These are phyloP conservation scores for Fragaria nilgerrensis DNA, from an alignment of 306 rosid species.

Conservation along the genomic window DNA sequence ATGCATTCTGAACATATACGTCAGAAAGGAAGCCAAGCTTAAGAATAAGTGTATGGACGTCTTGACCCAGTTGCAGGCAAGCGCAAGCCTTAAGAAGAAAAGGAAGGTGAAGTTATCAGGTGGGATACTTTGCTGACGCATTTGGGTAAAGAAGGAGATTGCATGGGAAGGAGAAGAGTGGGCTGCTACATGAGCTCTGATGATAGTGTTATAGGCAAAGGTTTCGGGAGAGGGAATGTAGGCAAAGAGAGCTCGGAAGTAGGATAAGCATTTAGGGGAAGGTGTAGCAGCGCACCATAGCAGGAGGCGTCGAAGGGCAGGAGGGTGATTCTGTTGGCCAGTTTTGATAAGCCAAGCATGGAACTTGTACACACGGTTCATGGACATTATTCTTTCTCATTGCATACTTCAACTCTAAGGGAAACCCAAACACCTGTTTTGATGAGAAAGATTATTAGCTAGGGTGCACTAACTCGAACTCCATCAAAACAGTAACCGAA, in stretches of 20 bases:
- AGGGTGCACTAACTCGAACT: not conserved
- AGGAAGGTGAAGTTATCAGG: constrained; percentile 15
- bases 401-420: not conserved
- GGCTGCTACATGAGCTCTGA: constrained; percentile 7
- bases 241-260: not conserved
- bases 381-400: constrained; percentile 5
- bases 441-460: not conserved
- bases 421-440: not conserved
- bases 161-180: not conserved
- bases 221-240: constrained; percentile 6
- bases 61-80: constrained; percentile 8
- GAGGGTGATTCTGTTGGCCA: constrained; percentile 7
- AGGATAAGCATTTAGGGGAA: not conserved
- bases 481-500: not conserved
- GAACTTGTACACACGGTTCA: not conserved
- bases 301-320: not conserved
- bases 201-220: constrained; percentile 10
- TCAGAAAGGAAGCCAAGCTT: not conserved
- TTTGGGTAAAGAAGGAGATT: not conserved
- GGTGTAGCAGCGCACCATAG: not conserved
- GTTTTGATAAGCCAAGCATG: constrained; percentile 7
- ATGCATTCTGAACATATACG: constrained; percentile 7
- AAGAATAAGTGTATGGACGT: constrained; percentile 5
- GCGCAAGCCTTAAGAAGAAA: constrained; percentile 11
- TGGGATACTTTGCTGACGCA: not conserved